A percentile compares a stretch with the other conserved stretches of the same genome.
Evolutionary conservation across 345 rosid genomes (phyloP).

Genomic region (Eucalyptus shirleyi): DNA sequence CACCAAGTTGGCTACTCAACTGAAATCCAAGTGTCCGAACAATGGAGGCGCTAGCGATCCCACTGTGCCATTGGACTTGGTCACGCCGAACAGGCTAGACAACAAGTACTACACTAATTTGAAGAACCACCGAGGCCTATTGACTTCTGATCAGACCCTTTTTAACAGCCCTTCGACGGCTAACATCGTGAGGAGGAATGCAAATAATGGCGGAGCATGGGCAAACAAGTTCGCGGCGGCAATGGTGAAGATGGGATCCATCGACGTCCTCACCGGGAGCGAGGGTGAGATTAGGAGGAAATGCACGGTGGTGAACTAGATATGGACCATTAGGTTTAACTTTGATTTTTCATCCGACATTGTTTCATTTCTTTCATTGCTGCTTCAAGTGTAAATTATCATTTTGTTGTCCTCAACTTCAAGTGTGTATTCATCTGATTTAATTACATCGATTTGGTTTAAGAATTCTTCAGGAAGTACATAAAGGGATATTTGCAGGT

Average conservation of each 20-base stretch:
- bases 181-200: neutral
- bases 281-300: conserved; percentile 6
- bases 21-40: neutral
- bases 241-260: conserved; percentile 11
- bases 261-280: conserved; percentile 3
- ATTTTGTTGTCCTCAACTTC: neutral
- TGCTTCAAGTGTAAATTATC: neutral
- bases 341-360: neutral
- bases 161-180: neutral
- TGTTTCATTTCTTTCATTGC: neutral
- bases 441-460: neutral
- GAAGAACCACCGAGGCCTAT: neutral
- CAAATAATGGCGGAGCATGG: neutral
- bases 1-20: neutral
- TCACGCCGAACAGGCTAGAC: neutral
- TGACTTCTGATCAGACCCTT: neutral
- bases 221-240: neutral
- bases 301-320: neutral
- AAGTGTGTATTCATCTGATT: neutral
- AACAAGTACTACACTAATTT: conserved; percentile 1
- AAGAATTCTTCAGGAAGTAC: neutral
- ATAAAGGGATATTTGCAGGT: neutral
- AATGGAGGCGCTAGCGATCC: neutral
- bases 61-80: neutral
- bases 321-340: neutral